These are phyloP conservation scores for Ophiostoma pallidulum DNA, from an alignment of 2,329 filamentous ascomycete genomes.

Conservation along the genomic window DNA sequence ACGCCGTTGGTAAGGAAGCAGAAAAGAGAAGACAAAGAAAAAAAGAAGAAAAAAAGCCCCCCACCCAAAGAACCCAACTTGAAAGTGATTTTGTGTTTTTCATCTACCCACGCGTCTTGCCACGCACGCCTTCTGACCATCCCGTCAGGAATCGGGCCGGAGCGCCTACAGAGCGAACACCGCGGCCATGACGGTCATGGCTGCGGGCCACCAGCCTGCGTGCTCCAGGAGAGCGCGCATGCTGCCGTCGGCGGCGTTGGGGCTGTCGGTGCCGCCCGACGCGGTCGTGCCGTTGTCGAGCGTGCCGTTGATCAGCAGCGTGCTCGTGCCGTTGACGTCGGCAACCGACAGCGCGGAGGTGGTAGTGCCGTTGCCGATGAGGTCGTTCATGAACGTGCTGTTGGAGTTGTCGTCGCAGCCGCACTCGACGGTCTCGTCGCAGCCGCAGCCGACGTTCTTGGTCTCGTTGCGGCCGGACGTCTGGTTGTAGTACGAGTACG, in stretches of 20 bases:
- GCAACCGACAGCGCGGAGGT: conserved; percentile 54
- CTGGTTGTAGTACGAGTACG: conserved; percentile 40
- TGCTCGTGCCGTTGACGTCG: conserved; percentile 51
- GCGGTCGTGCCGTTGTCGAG: conserved; percentile 58
- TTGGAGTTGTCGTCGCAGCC: conserved; percentile 61
- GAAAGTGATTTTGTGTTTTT: too few relatives aligned
- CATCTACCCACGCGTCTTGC: too few relatives aligned
- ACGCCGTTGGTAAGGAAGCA: not conserved
- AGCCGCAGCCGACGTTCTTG: conserved; percentile 52
- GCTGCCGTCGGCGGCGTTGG: conserved; percentile 26
- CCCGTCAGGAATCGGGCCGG: too few relatives aligned
- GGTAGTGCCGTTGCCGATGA: conserved; percentile 59
- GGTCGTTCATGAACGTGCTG: conserved; percentile 46
- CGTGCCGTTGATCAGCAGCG: conserved; percentile 66
- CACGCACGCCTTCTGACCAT: too few relatives aligned
- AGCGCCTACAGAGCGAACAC: conserved; percentile 33
- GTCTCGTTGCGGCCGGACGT: conserved; percentile 46
- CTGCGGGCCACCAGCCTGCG: conserved; percentile 42
- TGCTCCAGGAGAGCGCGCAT: conserved; percentile 26
- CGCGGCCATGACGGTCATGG: conserved; percentile 34
- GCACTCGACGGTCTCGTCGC: conserved; percentile 46
- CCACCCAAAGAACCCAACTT: not conserved
- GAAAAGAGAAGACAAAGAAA: too few relatives aligned
- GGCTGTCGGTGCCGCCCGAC: conserved; percentile 33
- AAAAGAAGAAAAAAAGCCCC: too few relatives aligned